Percentiles rank a stretch among this genome's conserved stretches.
phyloP scores from a whole-genome alignment of 441 rosid species.

The Cnidoscolus chayamansa region DNA sequence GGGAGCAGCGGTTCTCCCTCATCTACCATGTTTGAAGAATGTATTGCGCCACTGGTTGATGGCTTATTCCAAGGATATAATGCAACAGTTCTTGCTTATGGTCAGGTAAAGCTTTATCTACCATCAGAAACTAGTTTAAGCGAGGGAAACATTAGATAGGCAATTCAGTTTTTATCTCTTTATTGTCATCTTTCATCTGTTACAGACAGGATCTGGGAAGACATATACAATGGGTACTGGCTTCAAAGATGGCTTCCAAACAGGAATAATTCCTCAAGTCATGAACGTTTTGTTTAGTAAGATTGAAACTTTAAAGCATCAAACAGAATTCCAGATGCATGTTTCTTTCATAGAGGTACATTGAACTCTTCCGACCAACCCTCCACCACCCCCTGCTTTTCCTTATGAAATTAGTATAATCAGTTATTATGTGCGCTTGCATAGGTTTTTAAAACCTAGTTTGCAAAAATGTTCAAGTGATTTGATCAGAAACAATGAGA shows the following conservation, averaged over 20 bases:
- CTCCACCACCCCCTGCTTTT: background rate
- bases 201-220: constrained; percentile 98
- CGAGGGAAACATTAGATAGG: background rate
- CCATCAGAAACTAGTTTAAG: constrained; percentile 10
- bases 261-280: constrained; percentile 81
- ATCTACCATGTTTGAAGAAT: constrained; percentile 78
- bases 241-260: constrained; percentile 68
- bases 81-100: constrained; percentile 98
- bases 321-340: constrained; percentile 76
- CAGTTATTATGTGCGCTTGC: background rate
- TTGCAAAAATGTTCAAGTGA: background rate
- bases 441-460: background rate
- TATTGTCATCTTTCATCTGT: constrained; percentile 24
- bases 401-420: background rate
- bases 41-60: constrained; percentile 74
- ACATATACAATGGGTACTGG: constrained; percentile 99
- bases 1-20: constrained; percentile 79
- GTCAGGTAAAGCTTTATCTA: constrained; percentile 59
- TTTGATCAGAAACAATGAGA: background rate
- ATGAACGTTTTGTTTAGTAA: constrained; percentile 79
- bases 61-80: constrained; percentile 99
- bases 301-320: constrained; percentile 71
- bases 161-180: constrained; percentile 11
- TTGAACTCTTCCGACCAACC: constrained; percentile 17
- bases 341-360: constrained; percentile 97